Conservation (phyloP, 2,329 filamentous ascomycete species). For the Aspergillus fructus region DNA sequence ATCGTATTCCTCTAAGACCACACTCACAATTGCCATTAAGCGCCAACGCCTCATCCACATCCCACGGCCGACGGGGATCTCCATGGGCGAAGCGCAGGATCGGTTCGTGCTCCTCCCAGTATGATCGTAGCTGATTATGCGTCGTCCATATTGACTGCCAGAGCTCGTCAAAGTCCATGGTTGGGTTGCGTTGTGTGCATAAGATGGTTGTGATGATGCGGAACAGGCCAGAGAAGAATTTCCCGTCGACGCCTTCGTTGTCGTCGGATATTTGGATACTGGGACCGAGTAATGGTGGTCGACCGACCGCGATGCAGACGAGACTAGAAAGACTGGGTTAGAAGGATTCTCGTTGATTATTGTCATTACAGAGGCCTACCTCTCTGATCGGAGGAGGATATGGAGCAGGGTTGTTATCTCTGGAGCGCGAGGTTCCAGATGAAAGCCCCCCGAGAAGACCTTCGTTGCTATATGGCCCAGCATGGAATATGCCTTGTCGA, state of each 20-base stretch:
- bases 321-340: no score
- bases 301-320: background rate
- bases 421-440: background rate
- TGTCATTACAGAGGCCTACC: background rate
- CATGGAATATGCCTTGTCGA: conserved; percentile 2
- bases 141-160: background rate
- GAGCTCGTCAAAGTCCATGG: background rate
- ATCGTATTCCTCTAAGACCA: no score
- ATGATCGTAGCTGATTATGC: background rate
- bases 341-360: no score
- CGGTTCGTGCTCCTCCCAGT: background rate
- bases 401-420: background rate
- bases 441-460: background rate
- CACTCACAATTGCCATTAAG: background rate
- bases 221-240: background rate
- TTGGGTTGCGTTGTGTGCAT: no score
- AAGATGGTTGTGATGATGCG: background rate
- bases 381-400: background rate
- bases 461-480: background rate
- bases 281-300: background rate
- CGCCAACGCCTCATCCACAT: background rate
- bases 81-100: background rate
- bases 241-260: background rate
- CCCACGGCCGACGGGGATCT: background rate
- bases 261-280: background rate